Base-by-base conservation (phyloP, 345 rosid genomes). In the Kandelia obovata region DNA sequence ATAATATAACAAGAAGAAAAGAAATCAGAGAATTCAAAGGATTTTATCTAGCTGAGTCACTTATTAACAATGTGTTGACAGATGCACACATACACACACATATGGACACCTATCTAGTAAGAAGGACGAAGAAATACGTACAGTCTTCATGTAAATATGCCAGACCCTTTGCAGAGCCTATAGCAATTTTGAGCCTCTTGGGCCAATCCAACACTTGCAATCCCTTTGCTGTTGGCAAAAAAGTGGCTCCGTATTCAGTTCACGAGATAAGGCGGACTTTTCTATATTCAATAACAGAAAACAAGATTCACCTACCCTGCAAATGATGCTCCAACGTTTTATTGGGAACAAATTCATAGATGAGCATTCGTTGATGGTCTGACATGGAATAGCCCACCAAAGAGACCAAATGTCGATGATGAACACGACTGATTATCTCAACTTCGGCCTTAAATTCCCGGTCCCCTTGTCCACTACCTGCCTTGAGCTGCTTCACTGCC, bases 101-200 rank as follows among this genome's bases (percentile, higher is more conserved):
- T 39, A 10, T 43, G 49, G 49, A 43, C 17, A 3, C 19, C 49
- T 43, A 13, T 43, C 49, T 43, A 43, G 16, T 13, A 43, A 11
- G 17, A 15, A 43, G 15, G 49, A 43, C 17, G 2, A 7, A 8
- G 28, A 27, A 23, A 65, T 55, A 82, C 99, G 7, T 86, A 96
- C 98, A 96, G 57, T 92, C 99, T 84, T 96, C 99, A 39, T 96
- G 98, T 65, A 96, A 82, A 80, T 92, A 96, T 21, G 99, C 97
- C 81, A 96, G 83, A 27, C 98, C 99, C 92, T 92, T 96, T 6
- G 99, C 99, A 55, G 99, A 80, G 15, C 99, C 98, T 28, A 90
- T 66, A 43, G 99, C 98, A 62, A 90, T 92, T 71, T 84, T 88
- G 76, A 96, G 80, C 83, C 99, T 83, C 76, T 76, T 83, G 65